Percentiles rank a stretch among this genome's conserved stretches.
Conservation (phyloP, 192 early-diverging fungal species). For the Oehlia diaphana region DNA sequence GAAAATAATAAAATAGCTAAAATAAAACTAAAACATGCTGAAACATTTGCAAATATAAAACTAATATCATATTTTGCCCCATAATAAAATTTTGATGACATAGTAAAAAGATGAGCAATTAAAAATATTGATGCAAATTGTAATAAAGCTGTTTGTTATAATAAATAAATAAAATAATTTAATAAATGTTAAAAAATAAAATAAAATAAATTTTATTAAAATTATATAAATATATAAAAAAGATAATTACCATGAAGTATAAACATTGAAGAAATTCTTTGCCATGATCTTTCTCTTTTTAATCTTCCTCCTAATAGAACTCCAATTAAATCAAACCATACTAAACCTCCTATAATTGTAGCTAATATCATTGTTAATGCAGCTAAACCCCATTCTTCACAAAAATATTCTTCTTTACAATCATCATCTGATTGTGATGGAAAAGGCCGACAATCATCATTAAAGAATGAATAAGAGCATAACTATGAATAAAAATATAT, state of each 20-base stretch:
- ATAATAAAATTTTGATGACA: not conserved
- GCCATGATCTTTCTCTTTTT: not conserved
- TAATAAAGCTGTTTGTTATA: not conserved
- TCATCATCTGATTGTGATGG: conserved; percentile 1
- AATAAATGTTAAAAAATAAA: too few relatives aligned
- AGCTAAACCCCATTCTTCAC: conserved; percentile 14
- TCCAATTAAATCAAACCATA: not conserved
- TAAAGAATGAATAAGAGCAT: not conserved
- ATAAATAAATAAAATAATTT: not conserved
- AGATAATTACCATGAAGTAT: not conserved
- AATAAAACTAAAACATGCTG: not conserved
- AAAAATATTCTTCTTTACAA: conserved; percentile 18
- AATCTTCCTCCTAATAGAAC: not conserved
- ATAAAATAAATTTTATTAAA: not conserved
- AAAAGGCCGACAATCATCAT: not conserved
- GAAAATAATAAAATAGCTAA: not conserved
- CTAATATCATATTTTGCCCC: conserved; percentile 10
- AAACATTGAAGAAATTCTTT: not conserved
- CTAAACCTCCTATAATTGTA: not conserved
- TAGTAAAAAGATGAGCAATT: conserved; percentile 5
- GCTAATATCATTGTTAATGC: not conserved
- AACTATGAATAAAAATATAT: not conserved
- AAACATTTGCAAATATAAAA: conserved; percentile 7
- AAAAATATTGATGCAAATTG: not conserved
- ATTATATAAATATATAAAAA: not conserved